phyloP scores from a whole-genome alignment of 2,329 filamentous ascomycete species.

The Fusarium multiceps region DNA sequence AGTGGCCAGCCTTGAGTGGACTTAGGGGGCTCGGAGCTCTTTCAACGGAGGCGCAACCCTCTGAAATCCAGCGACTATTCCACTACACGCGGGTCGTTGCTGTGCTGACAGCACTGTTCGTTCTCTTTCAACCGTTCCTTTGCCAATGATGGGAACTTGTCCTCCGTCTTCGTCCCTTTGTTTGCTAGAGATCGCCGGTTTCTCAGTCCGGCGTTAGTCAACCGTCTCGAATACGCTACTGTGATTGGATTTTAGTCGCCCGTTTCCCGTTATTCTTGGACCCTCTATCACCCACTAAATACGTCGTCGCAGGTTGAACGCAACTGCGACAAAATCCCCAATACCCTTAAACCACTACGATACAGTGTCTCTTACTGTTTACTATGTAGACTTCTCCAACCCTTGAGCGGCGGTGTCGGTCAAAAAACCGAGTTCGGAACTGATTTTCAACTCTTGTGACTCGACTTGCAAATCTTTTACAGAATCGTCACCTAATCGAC shows the following conservation, averaged over 20 bases:
- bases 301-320: slow-evolving; percentile 28
- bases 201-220: slow-evolving; percentile 6
- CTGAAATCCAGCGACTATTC: slow-evolving; percentile 16
- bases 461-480: slow-evolving; percentile 34
- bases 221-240: slow-evolving; percentile 6
- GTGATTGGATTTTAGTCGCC: slow-evolving; percentile 18
- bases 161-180: not conserved
- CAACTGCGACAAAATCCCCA: slow-evolving; percentile 25
- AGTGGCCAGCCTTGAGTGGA: slow-evolving; percentile 10
- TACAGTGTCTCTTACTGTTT: slow-evolving; percentile 34
- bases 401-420: slow-evolving; percentile 37
- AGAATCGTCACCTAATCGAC: slow-evolving; percentile 21
- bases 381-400: not conserved
- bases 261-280: slow-evolving; percentile 22
- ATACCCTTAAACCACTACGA: slow-evolving; percentile 3
- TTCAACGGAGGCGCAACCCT: slow-evolving; percentile 13
- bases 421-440: slow-evolving; percentile 27
- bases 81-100: slow-evolving; percentile 12
- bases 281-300: slow-evolving; percentile 19
- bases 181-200: slow-evolving; percentile 18
- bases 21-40: slow-evolving; percentile 16
- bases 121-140: not conserved
- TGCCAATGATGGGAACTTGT: slow-evolving; percentile 12
- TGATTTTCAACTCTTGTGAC: slow-evolving; percentile 32
- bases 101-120: slow-evolving; percentile 17